phyloP scores from a whole-genome alignment of 371 early-diverging fungal species.

The Dentiscutata heterogama region DNA sequence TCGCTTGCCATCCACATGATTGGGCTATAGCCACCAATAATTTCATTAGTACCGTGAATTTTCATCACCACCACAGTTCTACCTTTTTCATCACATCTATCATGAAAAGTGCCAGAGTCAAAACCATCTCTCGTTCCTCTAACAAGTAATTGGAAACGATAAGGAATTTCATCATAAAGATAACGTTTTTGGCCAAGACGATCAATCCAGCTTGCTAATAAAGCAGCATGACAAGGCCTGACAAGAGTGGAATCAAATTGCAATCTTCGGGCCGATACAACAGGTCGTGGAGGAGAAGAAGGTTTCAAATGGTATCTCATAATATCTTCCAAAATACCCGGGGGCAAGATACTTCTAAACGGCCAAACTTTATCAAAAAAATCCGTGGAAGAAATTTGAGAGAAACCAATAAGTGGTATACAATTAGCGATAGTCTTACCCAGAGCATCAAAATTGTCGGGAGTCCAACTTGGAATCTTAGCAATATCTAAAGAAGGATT shows the following conservation, averaged over 20 bases:
- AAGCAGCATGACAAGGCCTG: background rate
- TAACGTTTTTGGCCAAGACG: constrained; percentile 4
- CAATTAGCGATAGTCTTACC: constrained; percentile 19
- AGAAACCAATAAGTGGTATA: constrained; percentile 30
- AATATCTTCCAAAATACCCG: constrained; percentile 27
- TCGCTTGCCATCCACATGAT: background rate
- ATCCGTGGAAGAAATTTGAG: constrained; percentile 37
- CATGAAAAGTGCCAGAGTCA: constrained; percentile 19
- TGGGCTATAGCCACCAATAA: constrained; percentile 43
- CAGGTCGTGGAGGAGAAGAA: background rate
- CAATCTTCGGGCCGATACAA: background rate
- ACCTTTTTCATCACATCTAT: constrained; percentile 32
- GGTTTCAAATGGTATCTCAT: constrained; percentile 22
- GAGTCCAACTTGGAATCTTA: background rate
- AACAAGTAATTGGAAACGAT: constrained; percentile 24
- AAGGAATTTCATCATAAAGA: constrained; percentile 30
- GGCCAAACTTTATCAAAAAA: constrained; percentile 42
- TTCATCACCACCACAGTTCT: constrained; percentile 28
- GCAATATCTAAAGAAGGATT: background rate
- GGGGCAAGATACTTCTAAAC: constrained; percentile 23
- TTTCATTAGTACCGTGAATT: constrained; percentile 1
- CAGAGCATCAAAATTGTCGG: constrained; percentile 28
- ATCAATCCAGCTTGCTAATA: constrained; percentile 43
- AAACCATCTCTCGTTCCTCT: constrained; percentile 41
- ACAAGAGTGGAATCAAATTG: constrained; percentile 30